These are phyloP conservation scores for Epichloe typhina DNA, from an alignment of 2,329 filamentous ascomycete species.

Conservation along the genomic window DNA sequence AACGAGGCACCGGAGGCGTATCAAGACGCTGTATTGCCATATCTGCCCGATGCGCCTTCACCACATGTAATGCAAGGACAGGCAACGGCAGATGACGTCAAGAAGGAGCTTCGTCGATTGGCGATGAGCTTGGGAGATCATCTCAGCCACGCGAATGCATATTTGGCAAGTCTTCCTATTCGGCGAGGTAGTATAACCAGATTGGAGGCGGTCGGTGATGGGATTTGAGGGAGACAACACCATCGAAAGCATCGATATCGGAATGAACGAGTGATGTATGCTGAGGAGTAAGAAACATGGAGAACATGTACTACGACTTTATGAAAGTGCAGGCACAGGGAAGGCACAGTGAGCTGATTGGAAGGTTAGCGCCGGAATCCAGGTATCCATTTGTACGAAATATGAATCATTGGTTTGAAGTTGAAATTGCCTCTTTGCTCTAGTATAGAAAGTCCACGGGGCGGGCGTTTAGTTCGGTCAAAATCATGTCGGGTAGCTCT, in stretches of 20 bases:
- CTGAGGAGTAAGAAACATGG: background rate
- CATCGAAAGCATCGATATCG: too few relatives aligned
- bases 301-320: background rate
- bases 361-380: background rate
- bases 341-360: background rate
- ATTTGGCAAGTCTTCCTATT: slow-evolving; percentile 27
- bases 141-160: slow-evolving; percentile 30
- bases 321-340: background rate
- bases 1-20: slow-evolving; percentile 7
- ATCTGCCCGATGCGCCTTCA: slow-evolving; percentile 32
- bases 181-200: slow-evolving; percentile 20
- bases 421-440: background rate
- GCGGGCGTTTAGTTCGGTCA: background rate
- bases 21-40: slow-evolving; percentile 18
- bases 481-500: background rate
- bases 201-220: slow-evolving; percentile 3
- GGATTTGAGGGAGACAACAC: background rate
- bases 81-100: slow-evolving; percentile 36
- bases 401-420: background rate
- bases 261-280: background rate
- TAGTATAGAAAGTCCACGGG: too few relatives aligned
- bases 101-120: slow-evolving; percentile 36
- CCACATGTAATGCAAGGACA: slow-evolving; percentile 41
- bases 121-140: slow-evolving; percentile 37
- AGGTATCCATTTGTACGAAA: background rate